phyloP scores from a whole-genome alignment of 768 basidiomycete genomes.

The Termitomyces bulborhizus region DNA sequence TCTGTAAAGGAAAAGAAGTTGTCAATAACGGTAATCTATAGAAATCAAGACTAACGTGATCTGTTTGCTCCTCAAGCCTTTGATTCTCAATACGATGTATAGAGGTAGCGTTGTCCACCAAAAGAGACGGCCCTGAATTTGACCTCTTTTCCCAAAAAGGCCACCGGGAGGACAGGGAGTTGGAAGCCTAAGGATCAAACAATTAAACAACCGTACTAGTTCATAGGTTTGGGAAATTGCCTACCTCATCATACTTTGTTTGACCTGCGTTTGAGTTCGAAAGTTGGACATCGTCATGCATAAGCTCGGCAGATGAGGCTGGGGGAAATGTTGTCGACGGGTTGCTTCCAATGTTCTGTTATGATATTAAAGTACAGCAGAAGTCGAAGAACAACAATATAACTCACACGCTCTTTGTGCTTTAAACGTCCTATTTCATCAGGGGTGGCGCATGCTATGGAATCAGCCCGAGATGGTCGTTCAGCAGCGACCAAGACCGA shows the following conservation, averaged over 20 bases:
- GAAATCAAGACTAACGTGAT: conserved; percentile 37
- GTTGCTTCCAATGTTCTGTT: neutral
- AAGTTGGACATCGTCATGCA: neutral
- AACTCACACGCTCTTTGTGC: neutral
- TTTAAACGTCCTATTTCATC: neutral
- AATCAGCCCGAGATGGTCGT: conserved; percentile 7
- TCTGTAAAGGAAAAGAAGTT: neutral
- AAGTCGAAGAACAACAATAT: neutral
- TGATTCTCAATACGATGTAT: neutral
- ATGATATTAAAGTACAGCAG: neutral
- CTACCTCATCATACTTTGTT: neutral
- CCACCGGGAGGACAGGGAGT: conserved; percentile 4
- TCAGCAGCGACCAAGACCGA: conserved; percentile 8
- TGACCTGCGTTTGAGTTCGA: neutral
- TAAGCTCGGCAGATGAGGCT: neutral
- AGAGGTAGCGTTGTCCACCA: neutral
- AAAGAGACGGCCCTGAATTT: neutral
- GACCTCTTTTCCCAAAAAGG: conserved; percentile 3
- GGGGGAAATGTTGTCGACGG: neutral
- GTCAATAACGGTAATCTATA: too few relatives aligned
- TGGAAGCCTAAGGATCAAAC: neutral
- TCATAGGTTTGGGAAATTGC: neutral
- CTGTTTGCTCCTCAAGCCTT: conserved; percentile 16
- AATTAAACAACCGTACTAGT: neutral
- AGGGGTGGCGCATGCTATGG: conserved; percentile 1